Conservation (phyloP, 1,284 basidiomycete species). For the Irpex sp. region DNA sequence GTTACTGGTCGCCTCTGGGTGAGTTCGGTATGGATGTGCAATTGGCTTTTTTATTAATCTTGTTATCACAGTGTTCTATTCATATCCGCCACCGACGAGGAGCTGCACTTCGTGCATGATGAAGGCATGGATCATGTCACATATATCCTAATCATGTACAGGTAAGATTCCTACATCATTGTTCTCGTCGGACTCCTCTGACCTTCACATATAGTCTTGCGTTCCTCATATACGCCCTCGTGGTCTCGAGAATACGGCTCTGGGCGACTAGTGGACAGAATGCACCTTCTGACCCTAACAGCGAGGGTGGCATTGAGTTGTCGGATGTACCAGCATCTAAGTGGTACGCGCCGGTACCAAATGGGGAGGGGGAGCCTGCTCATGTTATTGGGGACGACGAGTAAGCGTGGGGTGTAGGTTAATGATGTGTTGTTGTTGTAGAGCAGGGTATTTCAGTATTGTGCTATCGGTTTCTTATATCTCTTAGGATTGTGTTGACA, state of each 20-base stretch:
- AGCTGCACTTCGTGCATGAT: constrained; percentile 66
- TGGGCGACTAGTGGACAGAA: constrained; percentile 63
- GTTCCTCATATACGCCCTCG: constrained; percentile 75
- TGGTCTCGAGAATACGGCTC: constrained; percentile 54
- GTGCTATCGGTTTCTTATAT: not conserved
- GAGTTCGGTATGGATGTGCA: constrained; percentile 9
- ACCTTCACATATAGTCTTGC: constrained; percentile 45
- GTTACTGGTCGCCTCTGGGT: constrained; percentile 69
- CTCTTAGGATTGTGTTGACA: not conserved
- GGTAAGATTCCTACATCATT: constrained; percentile 35
- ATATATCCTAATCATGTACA: constrained; percentile 82
- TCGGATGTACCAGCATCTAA: constrained; percentile 18
- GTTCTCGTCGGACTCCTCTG: not conserved
- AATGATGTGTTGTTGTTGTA: not conserved
- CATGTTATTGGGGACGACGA: constrained; percentile 35
- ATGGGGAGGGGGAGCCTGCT: constrained; percentile 17
- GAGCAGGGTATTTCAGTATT: not conserved
- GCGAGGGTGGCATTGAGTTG: constrained; percentile 30
- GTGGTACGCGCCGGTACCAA: constrained; percentile 31
- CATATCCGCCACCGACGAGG: constrained; percentile 91
- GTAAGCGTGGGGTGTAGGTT: not conserved
- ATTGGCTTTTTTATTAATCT: not conserved
- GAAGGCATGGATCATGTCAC: constrained; percentile 86
- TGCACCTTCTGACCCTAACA: constrained; percentile 14
- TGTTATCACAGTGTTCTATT: constrained; percentile 60